These are phyloP conservation scores for Arthrobotrys entomopaga DNA, from an alignment of 2,329 filamentous ascomycete species.

Conservation along the genomic window DNA sequence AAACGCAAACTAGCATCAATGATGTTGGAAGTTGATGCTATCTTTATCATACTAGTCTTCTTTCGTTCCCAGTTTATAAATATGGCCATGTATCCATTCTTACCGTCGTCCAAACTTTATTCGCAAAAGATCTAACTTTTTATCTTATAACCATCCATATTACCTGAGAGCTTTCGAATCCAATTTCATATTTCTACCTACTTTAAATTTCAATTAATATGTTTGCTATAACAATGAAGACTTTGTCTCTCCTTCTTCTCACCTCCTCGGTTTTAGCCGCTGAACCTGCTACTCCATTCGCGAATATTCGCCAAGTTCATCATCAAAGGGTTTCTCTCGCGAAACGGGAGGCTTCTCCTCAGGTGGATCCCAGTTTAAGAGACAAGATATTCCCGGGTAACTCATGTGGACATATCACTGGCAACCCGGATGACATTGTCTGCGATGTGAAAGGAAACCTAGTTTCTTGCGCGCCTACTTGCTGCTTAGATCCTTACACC, in stretches of 20 bases:
- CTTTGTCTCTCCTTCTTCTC: conserved; percentile 1
- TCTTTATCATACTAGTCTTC: background rate
- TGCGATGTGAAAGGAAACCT: conserved; percentile 20
- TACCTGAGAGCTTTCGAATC: background rate
- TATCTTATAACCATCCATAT: background rate
- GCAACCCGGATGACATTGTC: conserved; percentile 37
- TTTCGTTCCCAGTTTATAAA: background rate
- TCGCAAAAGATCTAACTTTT: no score
- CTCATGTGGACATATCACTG: conserved; percentile 31
- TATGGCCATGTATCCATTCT: background rate
- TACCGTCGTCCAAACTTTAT: no score
- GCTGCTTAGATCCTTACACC: conserved; percentile 2
- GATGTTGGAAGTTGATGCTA: background rate
- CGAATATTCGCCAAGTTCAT: conserved; percentile 20
- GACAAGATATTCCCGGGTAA: background rate
- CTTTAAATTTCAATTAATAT: background rate
- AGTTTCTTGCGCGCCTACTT: conserved; percentile 45
- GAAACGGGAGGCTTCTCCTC: conserved; percentile 3
- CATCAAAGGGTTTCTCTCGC: conserved; percentile 19
- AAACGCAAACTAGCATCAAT: background rate
- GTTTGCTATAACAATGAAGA: background rate
- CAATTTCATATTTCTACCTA: background rate
- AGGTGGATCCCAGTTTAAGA: no score
- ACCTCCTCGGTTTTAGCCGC: conserved; percentile 15
- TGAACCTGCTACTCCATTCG: background rate